These are phyloP conservation scores for Byssochlamys sp. DNA, from an alignment of 2,329 filamentous ascomycete genomes.

Conservation along the genomic window DNA sequence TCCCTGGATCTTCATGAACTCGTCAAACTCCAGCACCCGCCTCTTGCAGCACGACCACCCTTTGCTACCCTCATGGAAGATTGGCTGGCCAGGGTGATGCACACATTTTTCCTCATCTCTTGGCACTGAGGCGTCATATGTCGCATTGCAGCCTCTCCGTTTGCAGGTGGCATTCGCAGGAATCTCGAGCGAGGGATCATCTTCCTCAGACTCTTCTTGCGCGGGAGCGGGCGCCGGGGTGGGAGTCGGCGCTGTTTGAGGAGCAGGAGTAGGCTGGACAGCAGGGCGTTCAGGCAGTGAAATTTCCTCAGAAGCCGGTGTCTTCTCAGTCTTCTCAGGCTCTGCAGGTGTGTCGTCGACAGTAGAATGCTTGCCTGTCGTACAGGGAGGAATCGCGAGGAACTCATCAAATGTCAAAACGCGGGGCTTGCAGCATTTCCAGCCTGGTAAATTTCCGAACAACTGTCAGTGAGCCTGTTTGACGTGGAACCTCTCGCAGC, in stretches of 20 bases:
- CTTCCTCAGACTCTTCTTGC: conserved; percentile 71
- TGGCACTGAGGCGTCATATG: conserved; percentile 50
- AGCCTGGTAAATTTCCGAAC: conserved; percentile 50
- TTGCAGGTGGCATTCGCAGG: conserved; percentile 67
- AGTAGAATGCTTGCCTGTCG: conserved; percentile 81
- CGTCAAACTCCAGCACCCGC: conserved; percentile 88
- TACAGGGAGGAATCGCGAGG: conserved; percentile 83
- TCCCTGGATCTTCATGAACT: conserved; percentile 91
- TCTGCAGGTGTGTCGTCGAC: conserved; percentile 60
- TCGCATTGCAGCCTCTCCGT: conserved; percentile 61
- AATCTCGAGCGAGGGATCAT: conserved; percentile 66
- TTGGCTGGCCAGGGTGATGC: conserved; percentile 78
- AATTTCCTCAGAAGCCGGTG: conserved; percentile 14
- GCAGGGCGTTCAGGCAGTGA: conserved; percentile 9
- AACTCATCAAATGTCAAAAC: conserved; percentile 98
- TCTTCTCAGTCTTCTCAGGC: conserved; percentile 35
- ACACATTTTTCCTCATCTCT: conserved; percentile 68
- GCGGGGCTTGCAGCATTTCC: conserved; percentile 97
- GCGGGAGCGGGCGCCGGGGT: conserved; percentile 25
- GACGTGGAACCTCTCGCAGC: neutral
- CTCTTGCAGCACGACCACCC: conserved; percentile 96
- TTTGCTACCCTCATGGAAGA: conserved; percentile 98
- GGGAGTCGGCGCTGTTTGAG: conserved; percentile 13
- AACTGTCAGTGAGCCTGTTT: neutral
- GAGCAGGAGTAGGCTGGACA: conserved; percentile 10